Base-by-base conservation (phyloP, 768 basidiomycete genomes). In the Agaricus blazei region DNA sequence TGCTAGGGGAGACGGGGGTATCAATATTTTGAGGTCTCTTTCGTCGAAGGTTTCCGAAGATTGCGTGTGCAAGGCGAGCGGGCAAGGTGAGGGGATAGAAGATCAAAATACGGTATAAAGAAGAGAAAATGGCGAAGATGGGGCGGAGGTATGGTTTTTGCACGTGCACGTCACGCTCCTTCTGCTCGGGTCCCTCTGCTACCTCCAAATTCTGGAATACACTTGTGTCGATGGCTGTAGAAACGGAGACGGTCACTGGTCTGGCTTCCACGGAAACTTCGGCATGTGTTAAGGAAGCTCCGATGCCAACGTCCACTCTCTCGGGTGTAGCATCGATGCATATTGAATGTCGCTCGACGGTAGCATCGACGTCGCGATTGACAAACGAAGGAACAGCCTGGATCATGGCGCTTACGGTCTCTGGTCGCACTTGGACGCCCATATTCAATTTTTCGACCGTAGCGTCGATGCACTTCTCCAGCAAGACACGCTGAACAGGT, bases 311-410 rank as follows among this genome's bases (percentile, higher is more conserved):
- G 27, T 79, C 72, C 19, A 68, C 67, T 19, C 69, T 71, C 23
- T 63, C 58, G 27, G 78, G 75, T 6, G 76, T 77, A 19, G 83
- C 85, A 48, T 84, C 83, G 41, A 89, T 70, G 46, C 64, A 62
- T 36, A 63, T 60, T 7, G 73, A 73, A 6, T 54, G 53, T n/a
- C 64, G 63, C 27, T 62, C 60, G n/a, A 67, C 65, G 26, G 60
- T 66, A 4, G 73, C 72, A 48, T 77, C 68, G 7, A 76, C 67
- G 38, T 56, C 59, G 26, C 66, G 68, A 53, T 64, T 63, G 31
- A 72, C 67, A 19, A 73, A 59, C 31, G 59, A 53, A 5, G 75
- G 75, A 4, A 70, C 68, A 44, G 58, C 69, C 61, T 79, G 78
- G 27, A 74, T 65, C 28, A 68, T 63, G 9, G 54, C 61, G 43